phyloP scores from a whole-genome alignment of 208 protist genomes.

The Histomonas meleagridis region DNA sequence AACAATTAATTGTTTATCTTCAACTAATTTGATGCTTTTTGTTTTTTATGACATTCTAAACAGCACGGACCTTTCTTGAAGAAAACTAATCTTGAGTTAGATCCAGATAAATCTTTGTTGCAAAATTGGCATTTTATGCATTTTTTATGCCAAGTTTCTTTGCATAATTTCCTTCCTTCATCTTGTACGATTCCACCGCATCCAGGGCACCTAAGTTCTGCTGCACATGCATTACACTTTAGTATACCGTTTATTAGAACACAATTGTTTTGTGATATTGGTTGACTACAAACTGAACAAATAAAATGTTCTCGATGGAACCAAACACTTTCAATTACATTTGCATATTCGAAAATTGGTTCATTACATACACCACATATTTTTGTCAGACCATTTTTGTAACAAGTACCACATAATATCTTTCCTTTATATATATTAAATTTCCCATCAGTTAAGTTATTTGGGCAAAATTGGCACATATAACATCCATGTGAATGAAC shows the following conservation, averaged over 20 bases:
- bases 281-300: background rate
- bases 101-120: too few species aligned
- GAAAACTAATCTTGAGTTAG: too few species aligned
- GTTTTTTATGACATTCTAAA: too few species aligned
- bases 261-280: background rate
- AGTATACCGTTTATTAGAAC: background rate
- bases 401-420: background rate
- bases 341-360: background rate
- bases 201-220: background rate
- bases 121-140: conserved; percentile 10
- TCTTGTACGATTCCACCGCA: background rate
- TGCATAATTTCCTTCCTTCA: background rate
- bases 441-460: background rate
- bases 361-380: background rate
- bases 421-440: background rate
- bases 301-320: background rate
- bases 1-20: too few species aligned
- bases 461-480: background rate
- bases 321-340: background rate
- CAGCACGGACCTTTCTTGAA: too few species aligned
- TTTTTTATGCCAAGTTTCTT: background rate
- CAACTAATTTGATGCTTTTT: too few species aligned
- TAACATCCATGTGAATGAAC: background rate
- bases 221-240: background rate
- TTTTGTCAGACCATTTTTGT: background rate